phyloP scores from a whole-genome alignment of 2,329 filamentous ascomycete genomes.

The Epichloe gansuensis region DNA sequence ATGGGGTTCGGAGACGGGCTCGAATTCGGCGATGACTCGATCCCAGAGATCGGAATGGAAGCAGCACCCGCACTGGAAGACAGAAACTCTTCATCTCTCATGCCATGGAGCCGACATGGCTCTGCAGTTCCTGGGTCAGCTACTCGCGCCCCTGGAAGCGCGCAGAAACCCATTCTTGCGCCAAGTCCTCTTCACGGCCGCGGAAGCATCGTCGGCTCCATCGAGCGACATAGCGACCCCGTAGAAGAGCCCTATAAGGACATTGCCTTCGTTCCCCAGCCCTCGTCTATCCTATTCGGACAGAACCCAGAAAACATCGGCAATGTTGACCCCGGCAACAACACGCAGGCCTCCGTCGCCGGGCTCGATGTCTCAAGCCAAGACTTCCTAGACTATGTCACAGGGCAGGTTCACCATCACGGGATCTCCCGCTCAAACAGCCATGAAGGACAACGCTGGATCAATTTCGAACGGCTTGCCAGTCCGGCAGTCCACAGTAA shows the following conservation, averaged over 20 bases:
- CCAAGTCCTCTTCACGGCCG: slow-evolving; percentile 27
- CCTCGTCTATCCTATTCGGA: slow-evolving; percentile 19
- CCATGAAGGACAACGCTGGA: slow-evolving; percentile 26
- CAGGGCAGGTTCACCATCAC: slow-evolving; percentile 22
- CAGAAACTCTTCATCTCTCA: slow-evolving; percentile 40
- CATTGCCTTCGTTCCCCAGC: slow-evolving; percentile 21
- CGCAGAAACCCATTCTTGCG: slow-evolving; percentile 19
- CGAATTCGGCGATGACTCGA: slow-evolving; percentile 26
- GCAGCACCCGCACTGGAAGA: slow-evolving; percentile 55
- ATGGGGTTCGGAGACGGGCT: slow-evolving; percentile 16
- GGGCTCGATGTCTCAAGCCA: slow-evolving; percentile 32
- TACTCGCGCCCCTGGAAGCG: slow-evolving; percentile 27
- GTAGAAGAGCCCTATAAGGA: slow-evolving; percentile 19
- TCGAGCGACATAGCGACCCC: slow-evolving; percentile 37
- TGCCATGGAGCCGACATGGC: slow-evolving; percentile 39
- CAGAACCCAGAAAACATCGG: slow-evolving; percentile 8
- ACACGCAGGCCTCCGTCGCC: slow-evolving; percentile 20
- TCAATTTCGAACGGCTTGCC: slow-evolving; percentile 61
- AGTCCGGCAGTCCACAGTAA: slow-evolving; percentile 40
- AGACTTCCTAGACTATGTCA: slow-evolving; percentile 34
- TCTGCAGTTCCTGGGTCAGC: slow-evolving; percentile 36
- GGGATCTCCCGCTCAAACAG: slow-evolving; percentile 22
- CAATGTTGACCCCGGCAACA: slow-evolving; percentile 11
- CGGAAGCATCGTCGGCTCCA: slow-evolving; percentile 24
- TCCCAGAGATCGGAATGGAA: slow-evolving; percentile 58